phyloP scores from a whole-genome alignment of 2,329 filamentous ascomycete species.

The Neoascochyta sp. region DNA sequence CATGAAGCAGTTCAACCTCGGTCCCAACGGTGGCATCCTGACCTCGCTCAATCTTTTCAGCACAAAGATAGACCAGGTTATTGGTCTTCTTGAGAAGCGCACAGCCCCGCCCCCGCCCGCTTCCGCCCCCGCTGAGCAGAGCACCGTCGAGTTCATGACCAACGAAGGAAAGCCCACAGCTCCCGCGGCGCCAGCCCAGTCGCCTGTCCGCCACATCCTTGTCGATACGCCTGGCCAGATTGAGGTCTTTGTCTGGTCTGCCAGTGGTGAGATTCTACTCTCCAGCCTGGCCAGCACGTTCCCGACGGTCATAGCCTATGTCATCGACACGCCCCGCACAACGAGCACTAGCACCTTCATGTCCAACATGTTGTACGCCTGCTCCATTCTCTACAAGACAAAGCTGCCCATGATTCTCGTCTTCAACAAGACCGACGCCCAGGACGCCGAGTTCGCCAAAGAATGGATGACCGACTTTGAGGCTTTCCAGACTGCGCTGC shows the following conservation, averaged over 20 bases:
- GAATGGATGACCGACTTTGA: slow-evolving; percentile 99
- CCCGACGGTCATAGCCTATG: slow-evolving; percentile 93
- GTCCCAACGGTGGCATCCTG: slow-evolving; percentile 93
- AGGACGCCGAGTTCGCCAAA: slow-evolving; percentile 84
- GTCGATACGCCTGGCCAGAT: slow-evolving; percentile 97
- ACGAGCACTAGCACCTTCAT: slow-evolving; percentile 95
- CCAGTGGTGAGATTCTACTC: slow-evolving; percentile 87
- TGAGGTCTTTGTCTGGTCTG: slow-evolving; percentile 98
- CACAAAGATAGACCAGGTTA: slow-evolving; percentile 95
- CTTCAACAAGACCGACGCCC: slow-evolving; percentile 98
- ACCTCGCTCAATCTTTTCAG: slow-evolving; percentile 95
- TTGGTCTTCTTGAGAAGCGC: slow-evolving; percentile 84
- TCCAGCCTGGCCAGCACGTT: slow-evolving; percentile 91
- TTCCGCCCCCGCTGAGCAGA: slow-evolving; percentile 26
- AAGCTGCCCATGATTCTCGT: slow-evolving; percentile 98
- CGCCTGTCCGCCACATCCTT: slow-evolving; percentile 71
- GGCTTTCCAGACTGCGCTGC: slow-evolving; percentile 82
- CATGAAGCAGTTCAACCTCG: slow-evolving; percentile 98
- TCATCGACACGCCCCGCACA: slow-evolving; percentile 94
- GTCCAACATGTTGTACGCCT: slow-evolving; percentile 99
- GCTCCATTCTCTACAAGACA: slow-evolving; percentile 97
- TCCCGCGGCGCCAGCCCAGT: slow-evolving; percentile 45
- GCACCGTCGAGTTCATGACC: slow-evolving; percentile 37
- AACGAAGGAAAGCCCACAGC: slow-evolving; percentile 28
- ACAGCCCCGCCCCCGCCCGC: slow-evolving; percentile 52